Evolutionary conservation across 1,284 basidiomycete genomes (phyloP).

Genomic region (Tremellales sp.): DNA sequence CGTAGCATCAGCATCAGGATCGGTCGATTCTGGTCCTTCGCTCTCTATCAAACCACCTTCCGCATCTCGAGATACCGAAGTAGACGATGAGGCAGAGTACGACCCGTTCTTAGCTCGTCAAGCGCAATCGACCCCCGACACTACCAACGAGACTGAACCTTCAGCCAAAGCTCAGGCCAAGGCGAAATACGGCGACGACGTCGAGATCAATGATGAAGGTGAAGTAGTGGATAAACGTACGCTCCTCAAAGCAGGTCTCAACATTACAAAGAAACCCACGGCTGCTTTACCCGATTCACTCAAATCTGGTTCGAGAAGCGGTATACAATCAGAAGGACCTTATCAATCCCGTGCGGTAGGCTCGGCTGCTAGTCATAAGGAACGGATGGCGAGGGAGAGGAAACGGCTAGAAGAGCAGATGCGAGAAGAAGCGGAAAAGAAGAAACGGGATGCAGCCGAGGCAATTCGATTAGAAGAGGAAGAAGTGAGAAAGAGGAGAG

Average conservation of each 20-base stretch:
- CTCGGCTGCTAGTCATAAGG: constrained; percentile 66
- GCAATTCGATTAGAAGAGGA: constrained; percentile 53
- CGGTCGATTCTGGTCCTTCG: constrained; percentile 50
- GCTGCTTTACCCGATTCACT: constrained; percentile 28
- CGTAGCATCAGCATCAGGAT: constrained; percentile 60
- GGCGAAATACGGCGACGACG: constrained; percentile 58
- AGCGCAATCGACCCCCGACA: constrained; percentile 7
- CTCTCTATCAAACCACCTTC: constrained; percentile 33
- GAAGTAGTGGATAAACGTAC: constrained; percentile 96
- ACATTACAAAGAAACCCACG: constrained; percentile 57
- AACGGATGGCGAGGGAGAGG: constrained; percentile 73
- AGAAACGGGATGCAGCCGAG: constrained; percentile 55
- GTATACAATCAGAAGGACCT: constrained; percentile 49
- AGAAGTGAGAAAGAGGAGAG: constrained; percentile 49
- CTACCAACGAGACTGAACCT: background rate
- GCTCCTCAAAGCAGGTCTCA: constrained; percentile 83
- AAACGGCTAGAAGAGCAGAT: constrained; percentile 70
- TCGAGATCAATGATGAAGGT: constrained; percentile 96
- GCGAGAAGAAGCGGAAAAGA: constrained; percentile 62
- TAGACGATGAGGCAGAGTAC: constrained; percentile 43
- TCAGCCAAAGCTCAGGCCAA: constrained; percentile 6
- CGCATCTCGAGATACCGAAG: constrained; percentile 12
- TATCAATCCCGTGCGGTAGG: constrained; percentile 64
- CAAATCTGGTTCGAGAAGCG: constrained; percentile 46
- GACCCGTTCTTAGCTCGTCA: constrained; percentile 40